Base-by-base conservation (phyloP, 331 rosid genomes). In the Rosa hybrid region DNA sequence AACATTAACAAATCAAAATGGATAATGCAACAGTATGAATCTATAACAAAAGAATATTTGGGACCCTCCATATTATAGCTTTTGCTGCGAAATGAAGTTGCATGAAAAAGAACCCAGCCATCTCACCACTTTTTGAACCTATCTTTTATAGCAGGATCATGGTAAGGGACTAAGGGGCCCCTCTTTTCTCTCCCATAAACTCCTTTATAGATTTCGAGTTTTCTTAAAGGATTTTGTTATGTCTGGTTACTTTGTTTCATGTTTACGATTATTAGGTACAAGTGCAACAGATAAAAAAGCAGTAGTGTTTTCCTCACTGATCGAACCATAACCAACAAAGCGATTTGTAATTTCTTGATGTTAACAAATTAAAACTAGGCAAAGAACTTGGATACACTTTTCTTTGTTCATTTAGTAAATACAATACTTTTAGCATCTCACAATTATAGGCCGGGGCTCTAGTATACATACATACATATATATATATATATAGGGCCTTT, bases 231-330 rank as follows among this genome's bases (percentile, higher is more conserved):
- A 20, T 42, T 64, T 21, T 68, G 17, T n/a, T 78, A 23, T 27
- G 16, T n/a, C 23, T 49, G 14, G 27, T 17, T 21, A 14, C 21
- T 48, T 48, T 59, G 57, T 8, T 73, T 34, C 57, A 13, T 38
- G 48, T 14, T 57, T 25, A 68, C 48, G 21, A 14, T 82, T 54
- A 42, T 57, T 69, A 75, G 64, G 78, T 79, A 34, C 23, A 8
- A 59, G 13, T 59, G 71, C 50, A 75, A 42, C 57, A 2, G 41
- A 56, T n/a, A 10, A n/a, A 12, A 38, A 23, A 56, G 1, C 20
- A 5, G 30, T 20, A 59, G 79, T 60, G 82, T 56, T 72, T 63
- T 57, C 23, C 12, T 46, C 30, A 57, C 72, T n/a, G 7, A 62
- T 62, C 68, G 41, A 71, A 60, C 67, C 70, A 30, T 27, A 25